Evolutionary conservation across 768 basidiomycete species (phyloP).

Genomic region (Xerocomellus chrysenteron): DNA sequence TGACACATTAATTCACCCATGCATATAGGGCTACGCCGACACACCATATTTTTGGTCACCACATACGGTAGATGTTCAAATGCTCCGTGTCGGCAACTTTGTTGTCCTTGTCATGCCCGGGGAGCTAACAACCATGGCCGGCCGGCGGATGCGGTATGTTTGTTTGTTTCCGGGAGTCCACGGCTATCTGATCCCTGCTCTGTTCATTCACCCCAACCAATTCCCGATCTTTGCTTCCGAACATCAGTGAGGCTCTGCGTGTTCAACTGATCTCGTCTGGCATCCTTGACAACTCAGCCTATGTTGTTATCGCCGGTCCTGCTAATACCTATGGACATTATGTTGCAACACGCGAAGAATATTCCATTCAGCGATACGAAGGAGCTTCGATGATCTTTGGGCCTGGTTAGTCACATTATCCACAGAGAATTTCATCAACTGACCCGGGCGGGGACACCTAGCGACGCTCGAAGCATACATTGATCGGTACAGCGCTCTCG

Average conservation of each 20-base stretch:
- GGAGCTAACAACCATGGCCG: constrained; percentile 82
- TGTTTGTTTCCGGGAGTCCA: not conserved
- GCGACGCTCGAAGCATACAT: constrained; percentile 81
- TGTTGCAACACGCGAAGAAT: constrained; percentile 71
- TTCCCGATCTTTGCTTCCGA: not conserved
- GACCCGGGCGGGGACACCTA: constrained; percentile 23
- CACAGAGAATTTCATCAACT: not conserved
- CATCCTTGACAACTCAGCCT: constrained; percentile 63
- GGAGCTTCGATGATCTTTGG: constrained; percentile 81
- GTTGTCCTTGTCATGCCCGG: constrained; percentile 76
- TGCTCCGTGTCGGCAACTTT: constrained; percentile 73
- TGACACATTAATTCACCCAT: constrained; percentile 18
- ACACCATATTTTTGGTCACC: constrained; percentile 75
- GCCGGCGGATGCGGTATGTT: constrained; percentile 66
- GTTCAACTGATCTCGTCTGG: constrained; percentile 60
- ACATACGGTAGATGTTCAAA: constrained; percentile 71
- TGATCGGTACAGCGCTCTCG: constrained; percentile 67
- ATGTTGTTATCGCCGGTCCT: constrained; percentile 79
- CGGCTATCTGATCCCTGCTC: constrained; percentile 1
- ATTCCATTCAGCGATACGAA: constrained; percentile 73
- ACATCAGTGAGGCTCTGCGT: constrained; percentile 61
- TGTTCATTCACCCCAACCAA: not conserved
- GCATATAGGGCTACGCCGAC: constrained; percentile 56
- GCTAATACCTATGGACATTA: constrained; percentile 81
- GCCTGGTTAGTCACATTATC: constrained; percentile 49